Evolutionary conservation across 169 alveolate species (phyloP), one percentile per base, ranked within the genome.

Genomic region (Cyclospora cayetanensis): DNA sequence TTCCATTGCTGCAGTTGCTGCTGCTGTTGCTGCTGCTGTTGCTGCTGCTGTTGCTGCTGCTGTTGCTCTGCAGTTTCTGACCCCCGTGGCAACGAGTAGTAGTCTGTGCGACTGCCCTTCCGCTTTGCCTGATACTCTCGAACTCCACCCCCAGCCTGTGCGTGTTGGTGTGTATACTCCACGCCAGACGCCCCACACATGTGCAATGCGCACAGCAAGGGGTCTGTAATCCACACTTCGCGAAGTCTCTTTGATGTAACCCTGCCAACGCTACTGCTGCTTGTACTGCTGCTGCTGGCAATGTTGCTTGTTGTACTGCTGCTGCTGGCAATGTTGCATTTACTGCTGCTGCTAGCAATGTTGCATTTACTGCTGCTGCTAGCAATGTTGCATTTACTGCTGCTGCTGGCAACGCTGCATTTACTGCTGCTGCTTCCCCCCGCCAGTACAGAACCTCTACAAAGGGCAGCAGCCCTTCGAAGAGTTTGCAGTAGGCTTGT

Each of bases 211-310:
- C 50, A 43, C 50, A 77, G n/a, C 87, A 77, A 50, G 37, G 87
- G 50, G 34, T 11, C n/a, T 7, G 87, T 43, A 42, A 77, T 46
- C 87, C 87, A 77, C 68, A 77, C 34, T 1, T 7, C 27, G 50
- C 22, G 87, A 42, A 9, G 86, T 25, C 1, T 43, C 66, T n/a
- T 42, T 5, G 66, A n/a, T 74, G 63, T 5, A n/a, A 63, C 25
- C 37, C 86, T 76, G 66, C 86, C 43, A n/a, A n/a, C n/a, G 83
- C 60, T 72, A 53, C 83, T 35, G 65, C 65, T n/a, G n/a, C n/a
- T n/a, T n/a, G n/a, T n/a, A 60, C 85, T 68, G 80, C 80, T 68
- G 80, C 50, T 68, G 84, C 84, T 72, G n/a, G n/a, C n/a, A n/a
- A n/a, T n/a, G n/a, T n/a, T n/a, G n/a, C n/a, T n/a, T n/a, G n/a